Percentiles rank a stretch among this genome's conserved stretches.
These are phyloP conservation scores for Hericium erinaceus DNA, from an alignment of 768 basidiomycete species.

Conservation along the genomic window DNA sequence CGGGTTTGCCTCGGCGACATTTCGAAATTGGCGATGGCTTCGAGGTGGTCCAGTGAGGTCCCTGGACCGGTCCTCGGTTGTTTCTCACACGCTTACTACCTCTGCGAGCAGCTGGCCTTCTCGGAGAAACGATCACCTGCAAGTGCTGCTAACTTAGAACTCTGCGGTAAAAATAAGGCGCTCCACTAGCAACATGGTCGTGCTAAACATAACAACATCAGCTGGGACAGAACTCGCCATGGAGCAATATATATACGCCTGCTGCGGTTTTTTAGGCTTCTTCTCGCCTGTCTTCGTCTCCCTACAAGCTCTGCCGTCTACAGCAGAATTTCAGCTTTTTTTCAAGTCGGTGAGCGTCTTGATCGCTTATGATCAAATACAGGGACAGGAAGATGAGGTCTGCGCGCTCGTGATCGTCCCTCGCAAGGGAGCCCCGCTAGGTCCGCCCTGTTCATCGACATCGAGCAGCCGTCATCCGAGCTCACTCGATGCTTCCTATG, in stretches of 20 bases:
- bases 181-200: background rate
- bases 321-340: background rate
- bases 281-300: background rate
- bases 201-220: background rate
- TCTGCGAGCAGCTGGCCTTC: background rate
- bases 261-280: background rate
- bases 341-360: background rate
- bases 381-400: background rate
- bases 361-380: background rate
- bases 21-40: background rate
- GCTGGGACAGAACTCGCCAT: background rate
- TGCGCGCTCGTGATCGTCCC: background rate
- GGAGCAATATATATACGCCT: background rate
- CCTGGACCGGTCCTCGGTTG: background rate
- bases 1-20: background rate
- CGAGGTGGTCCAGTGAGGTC: background rate
- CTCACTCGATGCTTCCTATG: background rate
- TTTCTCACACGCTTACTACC: background rate
- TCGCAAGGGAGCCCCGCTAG: background rate
- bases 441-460: background rate
- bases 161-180: background rate
- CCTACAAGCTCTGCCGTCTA: background rate
- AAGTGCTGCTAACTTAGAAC: background rate
- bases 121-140: background rate
- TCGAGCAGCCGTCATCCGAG: background rate